phyloP scores from a whole-genome alignment of 495 filamentous ascomycete genomes.

The Cladorrhinum samala region DNA sequence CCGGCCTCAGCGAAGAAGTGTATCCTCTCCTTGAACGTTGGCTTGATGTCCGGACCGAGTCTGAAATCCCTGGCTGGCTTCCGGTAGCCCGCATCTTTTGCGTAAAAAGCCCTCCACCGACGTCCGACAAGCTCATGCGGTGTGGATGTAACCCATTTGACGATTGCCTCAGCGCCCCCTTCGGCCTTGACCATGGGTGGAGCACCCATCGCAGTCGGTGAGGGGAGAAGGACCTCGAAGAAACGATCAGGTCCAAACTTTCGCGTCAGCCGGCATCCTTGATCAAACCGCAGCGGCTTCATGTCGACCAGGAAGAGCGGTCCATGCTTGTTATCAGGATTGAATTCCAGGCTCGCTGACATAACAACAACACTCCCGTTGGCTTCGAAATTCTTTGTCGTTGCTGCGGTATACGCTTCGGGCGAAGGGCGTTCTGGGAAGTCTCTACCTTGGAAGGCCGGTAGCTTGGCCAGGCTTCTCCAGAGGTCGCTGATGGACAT shows the following conservation, averaged over 20 bases:
- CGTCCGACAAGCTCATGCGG: slow-evolving; percentile 38
- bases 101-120: slow-evolving; percentile 40
- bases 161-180: slow-evolving; percentile 28
- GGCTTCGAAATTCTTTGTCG: slow-evolving; percentile 26
- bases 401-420: slow-evolving; percentile 31
- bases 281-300: slow-evolving; percentile 34
- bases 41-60: slow-evolving; percentile 29
- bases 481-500: slow-evolving; percentile 28
- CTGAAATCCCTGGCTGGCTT: slow-evolving; percentile 30
- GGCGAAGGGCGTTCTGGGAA: slow-evolving; percentile 34
- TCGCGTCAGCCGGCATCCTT: slow-evolving; percentile 37
- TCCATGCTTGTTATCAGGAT: slow-evolving; percentile 20
- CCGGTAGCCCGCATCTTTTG: slow-evolving; percentile 32
- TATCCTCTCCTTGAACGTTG: slow-evolving; percentile 33
- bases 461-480: slow-evolving; percentile 26
- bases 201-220: slow-evolving; percentile 12
- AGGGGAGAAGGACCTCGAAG: slow-evolving; percentile 38
- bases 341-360: slow-evolving; percentile 30
- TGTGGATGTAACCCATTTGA: slow-evolving; percentile 33
- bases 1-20: slow-evolving; percentile 43
- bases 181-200: slow-evolving; percentile 19
- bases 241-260: slow-evolving; percentile 45
- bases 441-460: slow-evolving; percentile 31
- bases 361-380: slow-evolving; percentile 30
- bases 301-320: slow-evolving; percentile 35